Base-by-base conservation (phyloP, 2,329 filamentous ascomycete genomes). In the Cryoendolithus antarcticus region DNA sequence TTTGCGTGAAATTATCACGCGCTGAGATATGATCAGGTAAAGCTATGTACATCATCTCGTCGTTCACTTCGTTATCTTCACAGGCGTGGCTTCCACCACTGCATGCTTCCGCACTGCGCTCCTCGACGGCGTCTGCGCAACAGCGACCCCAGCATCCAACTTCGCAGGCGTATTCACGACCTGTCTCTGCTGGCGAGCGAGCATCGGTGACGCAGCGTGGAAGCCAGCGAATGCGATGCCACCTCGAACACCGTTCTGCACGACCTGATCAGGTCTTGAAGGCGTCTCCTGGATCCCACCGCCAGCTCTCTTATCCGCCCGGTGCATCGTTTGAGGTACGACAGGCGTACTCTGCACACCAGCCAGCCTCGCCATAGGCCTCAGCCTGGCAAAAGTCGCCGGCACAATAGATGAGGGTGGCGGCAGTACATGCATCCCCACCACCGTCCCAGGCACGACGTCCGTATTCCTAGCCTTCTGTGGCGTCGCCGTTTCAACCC, bases 271-370 rank as follows among this genome's bases (percentile, higher is more conserved):
- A 38, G 19, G 34, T 36, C n/a, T 60, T 3, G 62, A 63, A 9
- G 64, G 65, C 37, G 64, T 67, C 29, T 67, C 64, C 38, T 60
- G 53, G 38, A 66, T 46, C n/a, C 43, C 35, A 10, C 42, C 33
- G 37, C 46, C 48, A 19, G 29, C 21, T 37, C 10, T 8, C 6
- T 21, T 13, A 13, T 27, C 11, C 11, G 31, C 44, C 9, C 34
- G 34, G 24, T 41, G 41, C 2, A 32, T 30, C 5, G 27, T 41
- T 30, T 40, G 37, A 4, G 34, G 31, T 11, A 39, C 11, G 6
- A 30, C 30, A 2, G 33, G 32, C 21, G 34, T 32, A 35, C 11
- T 15, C 9, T 40, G 34, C 21, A 37, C 19, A n/a, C 29, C 30
- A 6, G 34, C 10, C 9, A 35, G 34, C 7, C 21, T 10, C 9